These are phyloP conservation scores for Hebeloma cylindrosporum DNA, from an alignment of 768 basidiomycete species.

Conservation along the genomic window DNA sequence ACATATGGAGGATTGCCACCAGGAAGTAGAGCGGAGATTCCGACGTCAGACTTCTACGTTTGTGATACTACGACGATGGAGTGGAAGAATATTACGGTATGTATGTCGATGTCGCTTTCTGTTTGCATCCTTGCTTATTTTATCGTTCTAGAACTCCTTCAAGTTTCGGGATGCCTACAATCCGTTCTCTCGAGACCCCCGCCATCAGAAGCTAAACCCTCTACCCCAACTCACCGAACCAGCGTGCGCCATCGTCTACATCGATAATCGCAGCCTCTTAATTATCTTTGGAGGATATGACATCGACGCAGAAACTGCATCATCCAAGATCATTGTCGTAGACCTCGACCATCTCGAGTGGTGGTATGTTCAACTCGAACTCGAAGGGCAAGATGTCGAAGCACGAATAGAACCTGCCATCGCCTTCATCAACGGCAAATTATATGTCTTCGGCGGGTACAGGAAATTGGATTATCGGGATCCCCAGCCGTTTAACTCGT, in stretches of 20 bases:
- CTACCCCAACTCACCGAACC: constrained; percentile 22
- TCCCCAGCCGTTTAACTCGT: constrained; percentile 13
- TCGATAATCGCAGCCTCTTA: constrained; percentile 19
- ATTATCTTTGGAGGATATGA: constrained; percentile 32
- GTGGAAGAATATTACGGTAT: constrained; percentile 29
- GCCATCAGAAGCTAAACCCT: neutral
- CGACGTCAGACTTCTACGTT: constrained; percentile 24
- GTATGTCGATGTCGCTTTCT: neutral
- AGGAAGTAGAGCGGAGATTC: constrained; percentile 6
- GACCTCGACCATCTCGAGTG: constrained; percentile 21
- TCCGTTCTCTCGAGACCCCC: constrained; percentile 13
- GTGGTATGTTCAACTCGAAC: constrained; percentile 24
- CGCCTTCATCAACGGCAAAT: constrained; percentile 18
- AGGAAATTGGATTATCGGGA: constrained; percentile 7
- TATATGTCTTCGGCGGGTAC: constrained; percentile 31
- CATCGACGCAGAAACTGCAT: neutral
- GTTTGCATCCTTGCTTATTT: neutral
- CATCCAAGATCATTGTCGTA: constrained; percentile 20
- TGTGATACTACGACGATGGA: constrained; percentile 19
- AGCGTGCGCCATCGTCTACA: constrained; percentile 16
- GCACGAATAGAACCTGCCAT: constrained; percentile 23
- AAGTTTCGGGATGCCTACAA: constrained; percentile 11
- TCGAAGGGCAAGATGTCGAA: constrained; percentile 9
- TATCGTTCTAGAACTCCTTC: constrained; percentile 9
- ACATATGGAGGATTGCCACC: constrained; percentile 24